Evolutionary conservation across 2,329 filamentous ascomycete genomes (phyloP), one percentile per base, ranked within the genome.

Genomic region (Lithohypha guttulata): DNA sequence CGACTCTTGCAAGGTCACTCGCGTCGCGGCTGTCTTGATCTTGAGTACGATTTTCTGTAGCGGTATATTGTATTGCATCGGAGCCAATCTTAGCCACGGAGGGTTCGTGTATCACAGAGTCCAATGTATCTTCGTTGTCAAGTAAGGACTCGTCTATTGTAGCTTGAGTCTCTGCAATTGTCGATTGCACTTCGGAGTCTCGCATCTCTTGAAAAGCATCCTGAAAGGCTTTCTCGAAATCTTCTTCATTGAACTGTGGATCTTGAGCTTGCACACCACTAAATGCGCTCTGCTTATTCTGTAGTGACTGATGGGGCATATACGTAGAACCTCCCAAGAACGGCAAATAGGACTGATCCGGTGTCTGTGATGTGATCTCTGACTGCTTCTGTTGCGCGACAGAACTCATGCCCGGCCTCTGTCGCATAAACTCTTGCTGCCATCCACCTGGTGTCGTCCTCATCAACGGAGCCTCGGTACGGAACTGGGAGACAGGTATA

Each of bases 1-100:
- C 84, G 1, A 82, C 86, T 27, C 68, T 67, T 14, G 81, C 78
- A 19, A 91, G 70, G 30, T 81, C 82, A 46, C 84, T 75, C 17
- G 76, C 69, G 36, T 79, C 70, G 15, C 60, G 48, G 3, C 62
- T 57, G 31, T 49, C 45, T 39, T 49, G 46, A 6, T 52, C 50
- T 7, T 28, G 28, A 2, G 46, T 44, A 1, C 48, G 46, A 6
- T 48, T 42, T 6, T 37, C 17, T 8, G 35, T 32, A 18, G 49
- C 50, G 17, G 42, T 46, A 36, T 59, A 53, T 6, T 53, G 49
- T 37, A 66, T 65, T 6, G 53, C 59, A 42, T 67, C 64, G 6
- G 63, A 64, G 32, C 64, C 64, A 29, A 67, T 64, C 42, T 53
- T 55, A 36, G 60, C 54, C 4, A 51, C 39, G 38, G 60, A 55